Percentiles rank a stretch among this genome's conserved stretches.
phyloP scores from a whole-genome alignment of 768 basidiomycete species.

The Amanita pseudoporphyria region DNA sequence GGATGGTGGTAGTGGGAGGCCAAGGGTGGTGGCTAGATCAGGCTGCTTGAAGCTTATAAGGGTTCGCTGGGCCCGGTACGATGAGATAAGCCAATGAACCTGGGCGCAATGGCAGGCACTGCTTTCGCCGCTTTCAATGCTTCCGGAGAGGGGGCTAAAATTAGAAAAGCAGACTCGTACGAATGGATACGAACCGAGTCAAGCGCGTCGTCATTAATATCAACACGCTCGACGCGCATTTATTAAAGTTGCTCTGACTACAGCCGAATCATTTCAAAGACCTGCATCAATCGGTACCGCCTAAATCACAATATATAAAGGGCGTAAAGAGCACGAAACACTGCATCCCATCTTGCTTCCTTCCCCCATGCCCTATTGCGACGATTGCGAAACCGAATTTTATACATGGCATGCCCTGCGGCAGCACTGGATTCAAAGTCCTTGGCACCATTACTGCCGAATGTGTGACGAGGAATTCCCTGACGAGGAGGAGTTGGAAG shows the following conservation, averaged over 20 bases:
- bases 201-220: no score
- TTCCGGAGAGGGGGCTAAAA: slow-evolving; percentile 24
- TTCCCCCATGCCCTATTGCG: slow-evolving; percentile 22
- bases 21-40: background rate
- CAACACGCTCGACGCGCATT: no score
- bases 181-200: no score
- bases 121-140: no score
- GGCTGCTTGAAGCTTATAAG: background rate
- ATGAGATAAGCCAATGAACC: slow-evolving; percentile 6
- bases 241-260: no score
- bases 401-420: slow-evolving; percentile 23
- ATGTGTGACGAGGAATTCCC: slow-evolving; percentile 36
- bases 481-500: slow-evolving; percentile 20
- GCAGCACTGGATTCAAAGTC: slow-evolving; percentile 45
- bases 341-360: background rate
- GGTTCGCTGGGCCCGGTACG: background rate
- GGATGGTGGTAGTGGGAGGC: background rate
- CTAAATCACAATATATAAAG: no score
- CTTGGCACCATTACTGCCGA: slow-evolving; percentile 42
- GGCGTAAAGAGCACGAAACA: background rate
- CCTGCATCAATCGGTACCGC: no score
- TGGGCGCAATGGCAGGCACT: background rate
- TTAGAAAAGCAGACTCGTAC: background rate
- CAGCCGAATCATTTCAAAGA: no score
- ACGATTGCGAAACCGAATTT: slow-evolving; percentile 39